Conservation (phyloP, 1,139 yeast species). For the Taphrina pruni region DNA sequence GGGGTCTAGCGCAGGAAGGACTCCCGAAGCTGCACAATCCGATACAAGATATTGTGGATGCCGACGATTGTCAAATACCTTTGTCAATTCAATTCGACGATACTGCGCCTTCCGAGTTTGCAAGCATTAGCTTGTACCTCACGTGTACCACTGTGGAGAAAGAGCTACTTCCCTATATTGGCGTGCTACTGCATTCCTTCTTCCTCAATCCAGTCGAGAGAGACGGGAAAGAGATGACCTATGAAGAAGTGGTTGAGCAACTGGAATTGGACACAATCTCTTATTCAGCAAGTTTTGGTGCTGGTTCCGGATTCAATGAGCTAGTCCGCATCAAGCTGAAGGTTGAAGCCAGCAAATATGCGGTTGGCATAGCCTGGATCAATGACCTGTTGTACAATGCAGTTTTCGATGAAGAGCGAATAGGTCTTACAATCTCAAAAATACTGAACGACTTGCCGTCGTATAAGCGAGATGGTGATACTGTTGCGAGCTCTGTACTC, state of each 20-base stretch:
- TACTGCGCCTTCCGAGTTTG: slow-evolving; percentile 72
- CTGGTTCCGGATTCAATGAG: slow-evolving; percentile 69
- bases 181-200: slow-evolving; percentile 65
- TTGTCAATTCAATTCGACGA: slow-evolving; percentile 79
- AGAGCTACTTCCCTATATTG: slow-evolving; percentile 67
- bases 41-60: slow-evolving; percentile 50
- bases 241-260: slow-evolving; percentile 74
- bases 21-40: slow-evolving; percentile 51
- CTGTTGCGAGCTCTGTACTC: slow-evolving; percentile 70
- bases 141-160: slow-evolving; percentile 69
- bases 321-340: slow-evolving; percentile 63
- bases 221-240: slow-evolving; percentile 65
- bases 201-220: slow-evolving; percentile 75
- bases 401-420: slow-evolving; percentile 73
- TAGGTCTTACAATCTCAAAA: slow-evolving; percentile 73
- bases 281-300: slow-evolving; percentile 58
- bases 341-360: slow-evolving; percentile 67
- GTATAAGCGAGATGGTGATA: slow-evolving; percentile 75
- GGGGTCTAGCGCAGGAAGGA: slow-evolving; percentile 51
- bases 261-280: slow-evolving; percentile 73
- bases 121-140: slow-evolving; percentile 69
- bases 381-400: slow-evolving; percentile 66
- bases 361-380: slow-evolving; percentile 77
- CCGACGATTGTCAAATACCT: slow-evolving; percentile 58
- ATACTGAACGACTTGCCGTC: slow-evolving; percentile 78